Conservation (phyloP, 805 yeast genomes). For the Metschnikowia colocasiae region DNA sequence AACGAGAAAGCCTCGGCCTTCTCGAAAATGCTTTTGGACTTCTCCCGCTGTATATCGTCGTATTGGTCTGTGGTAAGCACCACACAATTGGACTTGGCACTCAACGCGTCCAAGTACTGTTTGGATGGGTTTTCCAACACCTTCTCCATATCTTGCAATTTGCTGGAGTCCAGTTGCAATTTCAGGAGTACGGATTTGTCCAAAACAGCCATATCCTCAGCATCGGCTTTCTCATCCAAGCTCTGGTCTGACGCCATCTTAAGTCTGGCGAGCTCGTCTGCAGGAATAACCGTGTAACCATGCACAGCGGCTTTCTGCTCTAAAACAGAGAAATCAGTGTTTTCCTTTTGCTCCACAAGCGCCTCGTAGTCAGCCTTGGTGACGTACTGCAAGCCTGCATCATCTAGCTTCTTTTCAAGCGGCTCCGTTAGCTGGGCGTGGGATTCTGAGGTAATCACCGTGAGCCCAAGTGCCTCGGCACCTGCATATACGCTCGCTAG, state of each 20-base stretch:
- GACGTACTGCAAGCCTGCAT: slow-evolving; percentile 12
- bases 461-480: slow-evolving; percentile 17
- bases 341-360: slow-evolving; percentile 4
- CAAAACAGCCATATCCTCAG: slow-evolving; percentile 16
- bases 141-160: slow-evolving; percentile 2
- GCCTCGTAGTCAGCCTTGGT: slow-evolving; percentile 8
- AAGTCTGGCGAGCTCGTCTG: slow-evolving; percentile 12
- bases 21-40: slow-evolving; percentile 13
- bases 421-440: slow-evolving; percentile 5
- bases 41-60: slow-evolving; percentile 5
- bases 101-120: slow-evolving; percentile 6
- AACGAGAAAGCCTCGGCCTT: slow-evolving; percentile 12
- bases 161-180: slow-evolving; percentile 10
- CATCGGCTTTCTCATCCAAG: slow-evolving; percentile 17
- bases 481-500: slow-evolving; percentile 22
- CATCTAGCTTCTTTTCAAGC: slow-evolving; percentile 8
- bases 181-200: slow-evolving; percentile 18
- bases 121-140: slow-evolving; percentile 11
- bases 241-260: slow-evolving; percentile 11
- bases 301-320: slow-evolving; percentile 9
- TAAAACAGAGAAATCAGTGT: slow-evolving; percentile 10
- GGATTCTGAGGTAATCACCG: slow-evolving; percentile 9
- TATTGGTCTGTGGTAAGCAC: slow-evolving; percentile 7
- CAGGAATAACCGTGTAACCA: slow-evolving; percentile 9
- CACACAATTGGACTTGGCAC: slow-evolving; percentile 8